Evolutionary conservation across 1,284 basidiomycete species (phyloP), one percentile per base, ranked within the genome.

Genomic region (Omphalotus olearius): DNA sequence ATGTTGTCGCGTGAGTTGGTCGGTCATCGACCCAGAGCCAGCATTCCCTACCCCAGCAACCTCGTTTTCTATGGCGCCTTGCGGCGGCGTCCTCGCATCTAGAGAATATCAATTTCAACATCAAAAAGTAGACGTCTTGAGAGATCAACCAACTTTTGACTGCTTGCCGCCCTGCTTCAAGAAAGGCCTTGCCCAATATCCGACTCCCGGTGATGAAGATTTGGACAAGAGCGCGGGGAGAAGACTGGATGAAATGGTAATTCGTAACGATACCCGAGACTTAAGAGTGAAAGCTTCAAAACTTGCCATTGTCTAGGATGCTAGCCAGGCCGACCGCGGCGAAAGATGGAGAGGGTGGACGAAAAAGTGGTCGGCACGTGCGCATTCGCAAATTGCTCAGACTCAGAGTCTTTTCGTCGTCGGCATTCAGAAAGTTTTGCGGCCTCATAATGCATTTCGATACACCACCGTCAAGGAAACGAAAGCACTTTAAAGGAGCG

Each of bases 111-210:
- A 13, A 3, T 26, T 17, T 13, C 7, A 18, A 20, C 18, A 36
- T 7, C 6, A 36, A 28, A 30, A 18, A 42, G 7, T 18, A 18
- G 6, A 23, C 18, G 39, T 20, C 0, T 35, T 20, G 6, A 40
- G 46, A 41, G 45, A 23, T 23, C 5, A 39, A 78, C 88, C 65
- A 67, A 98, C 95, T 99, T 75, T 91, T 86, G 45, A 89, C 83
- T 9, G 96, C 96, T 69, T 99, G 97, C 61, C 80, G 78, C 42
- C 92, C 93, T 4, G 96, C 96, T 64, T 94, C 95, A 38, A 81
- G 74, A 55, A 98, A 84, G 36, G 97, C 97, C 70, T 88, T 94
- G 51, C 96, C 95, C 50, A 99, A 74, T 59, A 95, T 95, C 69
- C 85, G 83, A 33, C 80, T 77, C 20, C 91, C 91, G 39, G 88